Base-by-base conservation (phyloP, 768 basidiomycete species). In the Arthromyces matolae region DNA sequence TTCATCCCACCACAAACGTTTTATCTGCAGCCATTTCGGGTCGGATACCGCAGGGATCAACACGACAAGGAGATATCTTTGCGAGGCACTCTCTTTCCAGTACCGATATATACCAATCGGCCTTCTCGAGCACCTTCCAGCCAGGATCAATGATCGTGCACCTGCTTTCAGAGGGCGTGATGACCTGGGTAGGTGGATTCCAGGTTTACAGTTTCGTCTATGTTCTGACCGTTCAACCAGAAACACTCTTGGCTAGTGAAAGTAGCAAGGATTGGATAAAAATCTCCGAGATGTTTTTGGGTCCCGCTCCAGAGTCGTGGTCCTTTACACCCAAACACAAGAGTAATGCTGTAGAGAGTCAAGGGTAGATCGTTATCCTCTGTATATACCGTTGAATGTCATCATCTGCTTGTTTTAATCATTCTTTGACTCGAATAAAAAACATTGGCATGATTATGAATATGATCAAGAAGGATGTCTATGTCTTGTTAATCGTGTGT, bases 71-170 rank as follows among this genome's bases (percentile, higher is more conserved):
- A 78, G 96, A 47, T 99, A 94, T 70, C 80, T 98, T 10, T 94
- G 91, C 63, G 96, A 98, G 69, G 85, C 92, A 0, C 75, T 99
- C 2, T 95, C 93, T 0, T 99, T 98, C 77, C 91, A 93, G 60
- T 87, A 95, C 64, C 90, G 96, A 36, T 99, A 99, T 62, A 72
- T 97, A 38, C 96, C 96, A 6, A 85, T 98, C 38, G 96, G 96
- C 0, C 70, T 99, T 6, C 78, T 98, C 16, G 94, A 99, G 63
- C 69, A 61, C 1, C 69, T 93, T 20, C 93, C 95, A 0, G 79
- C 75, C 3, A 75, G 77, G 50, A 82, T 99, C 55, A 98, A 98
- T 61, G 94, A 98, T 47, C 81, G 96, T 9, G 83, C 94, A 0
- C 91, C 92, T 0, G 80, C 88, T 0, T 98, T 89, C 70, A 74